Conservation (phyloP, 1,139 yeast species). For the Hansenula sp. region DNA sequence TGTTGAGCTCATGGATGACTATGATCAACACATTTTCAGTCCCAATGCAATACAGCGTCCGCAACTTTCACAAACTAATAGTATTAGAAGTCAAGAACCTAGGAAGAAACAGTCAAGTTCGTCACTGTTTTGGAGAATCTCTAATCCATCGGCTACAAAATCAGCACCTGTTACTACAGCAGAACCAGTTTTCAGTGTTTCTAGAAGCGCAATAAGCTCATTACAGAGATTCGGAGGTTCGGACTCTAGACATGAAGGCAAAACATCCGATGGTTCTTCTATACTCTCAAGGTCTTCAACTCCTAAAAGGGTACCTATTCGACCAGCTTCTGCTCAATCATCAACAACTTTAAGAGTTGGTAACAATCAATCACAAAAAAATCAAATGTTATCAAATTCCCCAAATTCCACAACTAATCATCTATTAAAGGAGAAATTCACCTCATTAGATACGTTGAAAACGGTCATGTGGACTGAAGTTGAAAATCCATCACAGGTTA, state of each 20-base stretch:
- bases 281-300: conserved; percentile 1
- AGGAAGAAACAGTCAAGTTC: conserved; percentile 10
- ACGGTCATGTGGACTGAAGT: conserved; percentile 59
- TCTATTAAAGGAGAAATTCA: conserved; percentile 7
- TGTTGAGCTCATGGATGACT: conserved; percentile 51
- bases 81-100: conserved; percentile 7
- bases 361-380: conserved; percentile 2
- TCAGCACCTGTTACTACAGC: conserved; percentile 17
- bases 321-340: conserved; percentile 5
- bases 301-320: conserved; percentile 1
- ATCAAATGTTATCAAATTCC: conserved; percentile 4
- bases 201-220: conserved; percentile 19
- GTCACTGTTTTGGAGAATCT: conserved; percentile 19
- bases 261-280: not conserved
- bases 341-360: not conserved
- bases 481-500: conserved; percentile 63
- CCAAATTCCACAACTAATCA: conserved; percentile 1
- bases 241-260: not conserved
- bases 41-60: not conserved
- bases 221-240: conserved; percentile 16
- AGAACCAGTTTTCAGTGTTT: conserved; percentile 21
- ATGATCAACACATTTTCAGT: conserved; percentile 55
- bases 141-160: conserved; percentile 19
- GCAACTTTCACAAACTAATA: not conserved
- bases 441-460: conserved; percentile 18